phyloP scores from a whole-genome alignment of 1,139 yeast genomes.

The Geotrichum klebahnii region DNA sequence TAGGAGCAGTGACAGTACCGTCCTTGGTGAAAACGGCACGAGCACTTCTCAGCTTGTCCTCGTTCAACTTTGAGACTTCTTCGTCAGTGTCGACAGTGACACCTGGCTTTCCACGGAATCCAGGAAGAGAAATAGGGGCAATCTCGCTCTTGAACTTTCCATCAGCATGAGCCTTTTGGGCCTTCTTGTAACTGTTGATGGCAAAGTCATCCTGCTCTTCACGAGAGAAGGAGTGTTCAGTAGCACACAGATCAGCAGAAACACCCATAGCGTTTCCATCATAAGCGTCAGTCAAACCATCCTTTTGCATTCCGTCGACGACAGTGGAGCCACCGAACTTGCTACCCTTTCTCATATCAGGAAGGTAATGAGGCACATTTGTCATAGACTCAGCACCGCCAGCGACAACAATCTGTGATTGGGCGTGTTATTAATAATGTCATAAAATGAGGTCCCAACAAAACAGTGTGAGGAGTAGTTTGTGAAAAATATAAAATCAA shows the following conservation, averaged over 20 bases:
- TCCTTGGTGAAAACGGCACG: constrained; percentile 91
- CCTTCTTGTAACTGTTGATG: constrained; percentile 77
- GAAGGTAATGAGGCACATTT: constrained; percentile 89
- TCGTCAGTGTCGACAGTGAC: constrained; percentile 66
- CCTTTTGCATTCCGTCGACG: constrained; percentile 85
- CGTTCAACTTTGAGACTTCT: constrained; percentile 73
- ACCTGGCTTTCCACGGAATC: constrained; percentile 90
- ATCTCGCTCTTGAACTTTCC: constrained; percentile 82
- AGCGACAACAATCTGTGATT: constrained; percentile 62
- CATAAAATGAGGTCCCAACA: background rate
- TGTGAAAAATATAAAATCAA: too few relatives aligned
- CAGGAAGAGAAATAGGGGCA: constrained; percentile 81
- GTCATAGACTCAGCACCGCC: constrained; percentile 99
- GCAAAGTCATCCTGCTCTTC: constrained; percentile 81
- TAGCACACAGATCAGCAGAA: constrained; percentile 93
- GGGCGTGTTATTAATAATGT: background rate
- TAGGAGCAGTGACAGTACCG: constrained; percentile 88
- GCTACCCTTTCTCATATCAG: constrained; percentile 79
- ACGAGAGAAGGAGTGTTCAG: constrained; percentile 61
- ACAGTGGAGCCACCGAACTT: constrained; percentile 77
- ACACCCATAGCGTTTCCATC: constrained; percentile 87
- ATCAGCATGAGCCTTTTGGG: constrained; percentile 68
- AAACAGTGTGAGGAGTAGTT: background rate
- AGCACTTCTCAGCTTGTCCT: constrained; percentile 68
- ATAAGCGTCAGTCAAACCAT: constrained; percentile 89